Evolutionary conservation across 139 green algal species (phyloP).

Genomic region (Coccomyxa sp.): DNA sequence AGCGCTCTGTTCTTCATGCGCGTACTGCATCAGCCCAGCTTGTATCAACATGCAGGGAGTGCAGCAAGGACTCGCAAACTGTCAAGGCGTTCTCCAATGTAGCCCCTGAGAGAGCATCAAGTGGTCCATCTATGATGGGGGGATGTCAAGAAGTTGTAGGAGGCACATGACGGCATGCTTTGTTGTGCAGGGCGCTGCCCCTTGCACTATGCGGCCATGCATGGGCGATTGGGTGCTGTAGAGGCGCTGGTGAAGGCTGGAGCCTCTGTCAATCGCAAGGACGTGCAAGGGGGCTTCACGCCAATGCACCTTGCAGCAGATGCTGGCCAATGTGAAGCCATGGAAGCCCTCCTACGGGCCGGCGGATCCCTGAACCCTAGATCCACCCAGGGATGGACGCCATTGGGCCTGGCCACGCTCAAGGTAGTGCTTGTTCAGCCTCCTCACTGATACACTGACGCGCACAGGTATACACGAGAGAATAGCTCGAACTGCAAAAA

Average conservation of each 20-base stretch:
- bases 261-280: conserved; percentile 25
- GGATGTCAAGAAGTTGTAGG: too few species aligned
- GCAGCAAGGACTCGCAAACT: too few species aligned
- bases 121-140: too few species aligned
- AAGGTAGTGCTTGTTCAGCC: conserved; percentile 32
- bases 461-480: too few species aligned
- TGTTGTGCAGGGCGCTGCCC: conserved; percentile 34
- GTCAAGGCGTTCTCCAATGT: too few species aligned
- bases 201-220: conserved; percentile 57
- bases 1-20: too few species aligned
- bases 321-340: conserved; percentile 45
- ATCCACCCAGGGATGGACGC: conserved; percentile 38
- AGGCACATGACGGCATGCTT: too few species aligned
- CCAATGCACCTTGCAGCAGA: conserved; percentile 59
- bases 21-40: too few species aligned
- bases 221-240: conserved; percentile 41
- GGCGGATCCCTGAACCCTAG: conserved; percentile 31
- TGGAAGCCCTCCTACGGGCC: conserved; percentile 27
- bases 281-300: conserved; percentile 39
- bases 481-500: too few species aligned
- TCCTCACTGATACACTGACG: too few species aligned
- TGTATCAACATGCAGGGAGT: too few species aligned
- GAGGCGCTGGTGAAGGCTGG: conserved; percentile 38
- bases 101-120: too few species aligned
- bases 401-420: conserved; percentile 42